Percentiles rank a stretch among this genome's conserved stretches.
phyloP scores from a whole-genome alignment of 1,284 basidiomycete genomes.

The Pterulicium gracile region DNA sequence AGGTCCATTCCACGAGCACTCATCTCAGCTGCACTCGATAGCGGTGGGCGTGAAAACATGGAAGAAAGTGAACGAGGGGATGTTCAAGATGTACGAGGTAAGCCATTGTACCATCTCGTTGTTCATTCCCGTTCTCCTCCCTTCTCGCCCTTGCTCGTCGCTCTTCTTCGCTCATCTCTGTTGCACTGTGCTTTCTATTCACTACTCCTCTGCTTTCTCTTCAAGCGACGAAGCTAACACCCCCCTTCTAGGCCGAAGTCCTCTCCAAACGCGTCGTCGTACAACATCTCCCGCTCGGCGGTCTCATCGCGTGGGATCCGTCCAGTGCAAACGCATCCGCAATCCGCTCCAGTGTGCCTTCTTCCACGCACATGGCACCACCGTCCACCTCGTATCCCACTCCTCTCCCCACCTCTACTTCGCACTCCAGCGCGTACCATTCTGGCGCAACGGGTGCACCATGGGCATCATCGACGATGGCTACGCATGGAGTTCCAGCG shows the following conservation, averaged over 20 bases:
- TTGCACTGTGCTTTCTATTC: neutral
- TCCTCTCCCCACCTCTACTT: no score
- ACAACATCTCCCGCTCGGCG: constrained; percentile 87
- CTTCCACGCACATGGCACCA: no score
- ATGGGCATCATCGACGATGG: no score
- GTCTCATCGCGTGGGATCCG: constrained; percentile 56
- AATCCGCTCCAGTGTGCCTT: no score
- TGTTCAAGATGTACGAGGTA: constrained; percentile 94
- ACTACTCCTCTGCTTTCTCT: neutral
- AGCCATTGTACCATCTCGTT: constrained; percentile 14
- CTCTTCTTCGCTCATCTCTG: neutral
- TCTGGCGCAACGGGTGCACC: no score
- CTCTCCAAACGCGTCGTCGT: constrained; percentile 93
- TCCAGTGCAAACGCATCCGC: no score
- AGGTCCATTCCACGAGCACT: constrained; percentile 88
- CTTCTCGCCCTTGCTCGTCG: neutral
- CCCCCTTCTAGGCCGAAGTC: constrained; percentile 66
- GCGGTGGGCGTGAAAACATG: constrained; percentile 79
- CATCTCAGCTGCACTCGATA: constrained; percentile 83
- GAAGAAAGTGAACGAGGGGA: constrained; percentile 81
- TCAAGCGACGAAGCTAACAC: neutral
- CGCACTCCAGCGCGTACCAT: no score
- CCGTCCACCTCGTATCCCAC: no score
- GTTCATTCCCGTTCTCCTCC: constrained; percentile 2
- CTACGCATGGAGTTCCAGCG: no score